Conservation (phyloP, 2,329 filamentous ascomycete species). For the Didymella segeticola region DNA sequence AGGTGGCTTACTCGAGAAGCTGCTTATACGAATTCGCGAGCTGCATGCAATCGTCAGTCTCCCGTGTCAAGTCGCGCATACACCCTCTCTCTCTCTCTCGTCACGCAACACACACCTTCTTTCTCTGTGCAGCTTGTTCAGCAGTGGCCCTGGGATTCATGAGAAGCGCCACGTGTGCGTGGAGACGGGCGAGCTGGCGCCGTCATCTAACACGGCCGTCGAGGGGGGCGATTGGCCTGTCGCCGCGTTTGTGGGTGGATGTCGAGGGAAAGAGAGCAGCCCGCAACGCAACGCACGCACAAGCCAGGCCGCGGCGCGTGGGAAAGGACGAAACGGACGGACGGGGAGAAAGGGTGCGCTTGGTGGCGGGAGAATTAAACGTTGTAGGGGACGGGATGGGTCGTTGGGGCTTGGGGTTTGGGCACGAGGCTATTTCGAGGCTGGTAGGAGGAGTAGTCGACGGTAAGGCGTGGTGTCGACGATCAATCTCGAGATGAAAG, state of each 20-base stretch:
- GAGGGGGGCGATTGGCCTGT: constrained; percentile 27
- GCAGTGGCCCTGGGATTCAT: constrained; percentile 59
- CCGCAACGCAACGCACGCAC: no score
- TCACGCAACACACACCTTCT: constrained; percentile 58
- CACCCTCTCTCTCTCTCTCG: neutral
- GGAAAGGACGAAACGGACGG: neutral
- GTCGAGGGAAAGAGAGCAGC: no score
- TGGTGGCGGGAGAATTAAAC: no score
- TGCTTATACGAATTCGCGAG: constrained; percentile 97
- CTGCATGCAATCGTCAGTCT: constrained; percentile 59
- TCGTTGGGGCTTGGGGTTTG: neutral
- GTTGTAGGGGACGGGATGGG: neutral
- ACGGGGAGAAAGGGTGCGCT: neutral
- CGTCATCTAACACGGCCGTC: constrained; percentile 45
- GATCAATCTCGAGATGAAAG: constrained; percentile 3
- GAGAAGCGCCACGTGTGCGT: constrained; percentile 45
- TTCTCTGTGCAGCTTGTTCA: constrained; percentile 65
- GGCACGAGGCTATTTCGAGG: no score
- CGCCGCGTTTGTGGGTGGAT: no score
- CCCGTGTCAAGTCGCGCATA: neutral
- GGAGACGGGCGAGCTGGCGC: constrained; percentile 31
- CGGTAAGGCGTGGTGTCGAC: no score
- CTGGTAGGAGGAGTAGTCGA: neutral
- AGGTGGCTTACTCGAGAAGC: constrained; percentile 78
- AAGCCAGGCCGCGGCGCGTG: constrained; percentile 33